These are phyloP conservation scores for Flaveria robusta DNA, from an alignment of 129 eudicot species.

Conservation along the genomic window DNA sequence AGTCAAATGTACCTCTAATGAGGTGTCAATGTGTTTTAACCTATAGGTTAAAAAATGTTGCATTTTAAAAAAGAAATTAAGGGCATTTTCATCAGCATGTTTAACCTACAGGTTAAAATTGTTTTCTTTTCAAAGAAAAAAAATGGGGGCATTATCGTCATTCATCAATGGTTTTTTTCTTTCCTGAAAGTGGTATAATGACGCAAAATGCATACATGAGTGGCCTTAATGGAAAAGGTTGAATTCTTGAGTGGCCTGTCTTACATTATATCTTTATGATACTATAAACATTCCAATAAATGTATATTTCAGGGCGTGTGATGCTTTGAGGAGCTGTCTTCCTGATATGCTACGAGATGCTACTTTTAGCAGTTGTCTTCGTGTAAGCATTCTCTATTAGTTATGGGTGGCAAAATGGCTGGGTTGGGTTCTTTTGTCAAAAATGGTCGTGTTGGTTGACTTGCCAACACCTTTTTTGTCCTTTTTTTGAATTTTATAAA, in stretches of 20 bases:
- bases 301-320: conserved; percentile 23
- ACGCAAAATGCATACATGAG: neutral
- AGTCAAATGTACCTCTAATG: neutral
- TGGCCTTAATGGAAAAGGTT: neutral
- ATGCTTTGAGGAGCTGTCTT: conserved; percentile 23
- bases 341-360: conserved; percentile 14
- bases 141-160: no score
- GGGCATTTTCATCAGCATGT: neutral
- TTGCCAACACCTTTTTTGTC: neutral
- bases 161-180: neutral
- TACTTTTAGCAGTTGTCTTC: conserved; percentile 15
- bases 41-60: neutral
- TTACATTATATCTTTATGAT: neutral
- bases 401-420: neutral
- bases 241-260: neutral
- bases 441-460: neutral
- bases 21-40: neutral
- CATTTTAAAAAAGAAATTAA: neutral
- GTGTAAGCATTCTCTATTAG: conserved; percentile 15
- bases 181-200: neutral
- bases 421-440: neutral
- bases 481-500: neutral
- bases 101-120: no score
- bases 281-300: neutral
- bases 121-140: no score